Base-by-base conservation (phyloP, 257 asterid genomes). In the Lithospermum erythrorhizon region DNA sequence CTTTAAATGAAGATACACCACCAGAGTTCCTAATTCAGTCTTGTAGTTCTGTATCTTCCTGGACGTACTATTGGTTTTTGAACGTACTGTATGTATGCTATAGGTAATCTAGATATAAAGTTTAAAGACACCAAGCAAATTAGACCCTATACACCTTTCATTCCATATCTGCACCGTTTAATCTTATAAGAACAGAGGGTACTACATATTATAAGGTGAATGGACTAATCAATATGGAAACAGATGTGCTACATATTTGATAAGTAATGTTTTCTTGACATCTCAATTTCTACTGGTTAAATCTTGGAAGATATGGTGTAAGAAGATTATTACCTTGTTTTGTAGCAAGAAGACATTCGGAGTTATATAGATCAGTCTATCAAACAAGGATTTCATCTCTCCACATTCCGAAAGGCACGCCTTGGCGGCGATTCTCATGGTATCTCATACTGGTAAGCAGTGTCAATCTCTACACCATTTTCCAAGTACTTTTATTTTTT, bases 271-370 rank as follows among this genome's bases (percentile, higher is more conserved):
- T 8, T 6, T 18, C 57, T n/a, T 53, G 5, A 14, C 18, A n/a
- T 53, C 16, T 53, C 5, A 6, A 5, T 21, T 52, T 21, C 4
- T 17, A n/a, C 14, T 7, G 21, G 8, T 19, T 30, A 30, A 1
- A 1, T 53, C 10, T 3, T n/a, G 21, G 27, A 20, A n/a, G 21
- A 20, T 53, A 9, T 56, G 20, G 32, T 56, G 59, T 55, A 55
- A 21, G 32, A 54, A 57, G 60, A 29, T 69, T 66, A 53, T 55
- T 70, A 67, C 69, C 62, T 65, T 74, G 51, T 84, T 79, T 64
- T 76, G 85, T 96, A 93, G 99, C 99, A 86, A 86, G 99, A 93
- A 67, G 99, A 93, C 77, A 83, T 93, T 56, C 77, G 91, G 66
- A 83, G 68, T 81, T 78, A 79, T 67, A 89, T 93, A 70, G 98